phyloP scores from a whole-genome alignment of 192 early-diverging fungal species.

The Jimgerdemannia lactiflua region DNA sequence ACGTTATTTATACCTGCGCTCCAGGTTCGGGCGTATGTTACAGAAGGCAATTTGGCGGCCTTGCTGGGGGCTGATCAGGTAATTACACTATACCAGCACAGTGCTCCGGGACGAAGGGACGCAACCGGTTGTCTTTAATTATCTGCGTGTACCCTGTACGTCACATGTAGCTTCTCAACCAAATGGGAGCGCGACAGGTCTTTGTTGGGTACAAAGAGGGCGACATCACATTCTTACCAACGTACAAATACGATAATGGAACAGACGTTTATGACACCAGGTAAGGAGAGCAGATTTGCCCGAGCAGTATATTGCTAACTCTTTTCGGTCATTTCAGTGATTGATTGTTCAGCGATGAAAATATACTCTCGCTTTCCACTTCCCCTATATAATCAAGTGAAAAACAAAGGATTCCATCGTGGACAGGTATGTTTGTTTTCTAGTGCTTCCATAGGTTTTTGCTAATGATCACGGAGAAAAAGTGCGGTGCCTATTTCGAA shows the following conservation, averaged over 20 bases:
- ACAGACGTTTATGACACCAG: conserved; percentile 69
- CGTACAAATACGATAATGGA: conserved; percentile 81
- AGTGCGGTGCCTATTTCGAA: too few relatives aligned
- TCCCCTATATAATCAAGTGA: conserved; percentile 37
- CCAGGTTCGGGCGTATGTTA: conserved; percentile 40
- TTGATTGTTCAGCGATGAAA: not conserved
- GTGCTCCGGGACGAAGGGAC: too few relatives aligned
- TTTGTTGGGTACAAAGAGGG: conserved; percentile 83
- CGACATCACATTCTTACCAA: conserved; percentile 66
- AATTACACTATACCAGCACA: conserved; percentile 2
- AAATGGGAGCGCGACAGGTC: conserved; percentile 56
- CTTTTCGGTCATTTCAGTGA: not conserved
- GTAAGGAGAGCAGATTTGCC: conserved; percentile 33
- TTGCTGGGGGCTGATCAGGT: conserved; percentile 61
- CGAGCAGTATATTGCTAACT: conserved; percentile 18
- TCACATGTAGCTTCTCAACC: conserved; percentile 35
- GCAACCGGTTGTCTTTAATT: not conserved
- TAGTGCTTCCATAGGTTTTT: not conserved
- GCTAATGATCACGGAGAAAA: too few relatives aligned
- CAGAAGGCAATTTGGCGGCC: conserved; percentile 39
- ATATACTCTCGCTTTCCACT: not conserved
- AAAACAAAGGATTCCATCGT: conserved; percentile 59
- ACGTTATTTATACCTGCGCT: not conserved
- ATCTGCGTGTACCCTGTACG: not conserved
- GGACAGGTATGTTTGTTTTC: conserved; percentile 36